A percentile compares a stretch with the other conserved stretches of the same genome.
phyloP scores from a whole-genome alignment of 495 filamentous ascomycete genomes.

The Penicillium desertorum region DNA sequence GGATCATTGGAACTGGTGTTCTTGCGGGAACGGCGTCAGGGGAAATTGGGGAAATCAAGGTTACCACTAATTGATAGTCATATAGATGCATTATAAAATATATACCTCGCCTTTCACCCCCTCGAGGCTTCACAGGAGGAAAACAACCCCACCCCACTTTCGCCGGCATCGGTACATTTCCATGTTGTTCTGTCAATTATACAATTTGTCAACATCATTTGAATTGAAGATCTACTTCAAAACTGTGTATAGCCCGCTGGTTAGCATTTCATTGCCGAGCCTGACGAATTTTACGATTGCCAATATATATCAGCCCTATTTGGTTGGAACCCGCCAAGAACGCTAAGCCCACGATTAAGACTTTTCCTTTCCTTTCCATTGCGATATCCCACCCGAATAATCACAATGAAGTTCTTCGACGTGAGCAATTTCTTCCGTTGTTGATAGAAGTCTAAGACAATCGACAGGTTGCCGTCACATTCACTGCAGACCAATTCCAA shows the following conservation, averaged over 20 bases:
- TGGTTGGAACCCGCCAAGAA: slow-evolving; percentile 10
- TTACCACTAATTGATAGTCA: background rate
- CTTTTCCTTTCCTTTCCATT: background rate
- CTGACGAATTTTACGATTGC: too few relatives aligned
- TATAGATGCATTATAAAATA: background rate
- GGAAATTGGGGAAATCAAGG: slow-evolving; percentile 30
- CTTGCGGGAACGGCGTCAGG: slow-evolving; percentile 52
- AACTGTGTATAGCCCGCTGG: background rate
- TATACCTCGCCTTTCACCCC: background rate
- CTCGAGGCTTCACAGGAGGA: background rate
- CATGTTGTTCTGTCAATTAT: background rate
- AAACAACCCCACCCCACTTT: background rate
- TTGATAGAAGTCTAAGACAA: background rate
- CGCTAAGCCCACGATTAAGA: background rate
- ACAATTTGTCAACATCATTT: too few relatives aligned
- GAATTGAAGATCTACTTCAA: background rate
- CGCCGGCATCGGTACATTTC: background rate
- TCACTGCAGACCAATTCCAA: slow-evolving; percentile 36
- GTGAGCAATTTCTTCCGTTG: background rate
- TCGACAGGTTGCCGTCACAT: slow-evolving; percentile 32
- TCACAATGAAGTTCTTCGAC: slow-evolving; percentile 15
- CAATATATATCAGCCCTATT: background rate
- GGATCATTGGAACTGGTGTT: slow-evolving; percentile 68
- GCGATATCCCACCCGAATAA: background rate
- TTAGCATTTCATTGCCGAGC: background rate